Evolutionary conservation across 768 basidiomycete genomes (phyloP).

Genomic region (Hebeloma cylindrosporum): DNA sequence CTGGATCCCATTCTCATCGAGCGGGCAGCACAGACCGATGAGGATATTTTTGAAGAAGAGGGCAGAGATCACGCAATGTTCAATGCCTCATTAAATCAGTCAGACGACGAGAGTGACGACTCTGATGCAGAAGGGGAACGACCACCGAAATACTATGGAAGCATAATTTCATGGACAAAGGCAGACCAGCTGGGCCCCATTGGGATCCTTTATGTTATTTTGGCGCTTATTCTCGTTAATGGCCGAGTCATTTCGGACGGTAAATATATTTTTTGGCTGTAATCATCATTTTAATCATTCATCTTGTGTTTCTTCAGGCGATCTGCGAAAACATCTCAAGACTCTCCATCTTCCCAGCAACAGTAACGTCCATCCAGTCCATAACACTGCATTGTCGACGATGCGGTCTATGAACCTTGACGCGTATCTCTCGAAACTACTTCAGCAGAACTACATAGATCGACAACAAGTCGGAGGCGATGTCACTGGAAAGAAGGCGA

Average conservation of each 20-base stretch:
- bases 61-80: conserved; percentile 32
- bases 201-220: conserved; percentile 79
- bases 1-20: conserved; percentile 65
- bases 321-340: conserved; percentile 69
- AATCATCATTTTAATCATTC: conserved; percentile 1
- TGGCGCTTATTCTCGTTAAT: conserved; percentile 81
- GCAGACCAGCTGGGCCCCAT: conserved; percentile 64
- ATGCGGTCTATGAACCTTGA: conserved; percentile 59
- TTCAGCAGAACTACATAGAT: conserved; percentile 80
- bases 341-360: conserved; percentile 61
- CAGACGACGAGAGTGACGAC: conserved; percentile 30
- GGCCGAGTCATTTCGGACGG: conserved; percentile 75
- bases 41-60: conserved; percentile 51
- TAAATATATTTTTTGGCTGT: conserved; percentile 36
- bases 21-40: conserved; percentile 54
- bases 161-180: conserved; percentile 71
- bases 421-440: conserved; percentile 59
- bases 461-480: conserved; percentile 54
- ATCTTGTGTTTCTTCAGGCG: conserved; percentile 44
- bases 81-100: conserved; percentile 35
- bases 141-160: conserved; percentile 54
- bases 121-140: conserved; percentile 42
- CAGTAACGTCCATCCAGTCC: conserved; percentile 38
- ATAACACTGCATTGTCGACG: conserved; percentile 50
- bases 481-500: conserved; percentile 34